A percentile compares a stretch with the other conserved stretches of the same genome.
phyloP scores from a whole-genome alignment of 2,329 filamentous ascomycete species.

The Diaporthe caulivora region DNA sequence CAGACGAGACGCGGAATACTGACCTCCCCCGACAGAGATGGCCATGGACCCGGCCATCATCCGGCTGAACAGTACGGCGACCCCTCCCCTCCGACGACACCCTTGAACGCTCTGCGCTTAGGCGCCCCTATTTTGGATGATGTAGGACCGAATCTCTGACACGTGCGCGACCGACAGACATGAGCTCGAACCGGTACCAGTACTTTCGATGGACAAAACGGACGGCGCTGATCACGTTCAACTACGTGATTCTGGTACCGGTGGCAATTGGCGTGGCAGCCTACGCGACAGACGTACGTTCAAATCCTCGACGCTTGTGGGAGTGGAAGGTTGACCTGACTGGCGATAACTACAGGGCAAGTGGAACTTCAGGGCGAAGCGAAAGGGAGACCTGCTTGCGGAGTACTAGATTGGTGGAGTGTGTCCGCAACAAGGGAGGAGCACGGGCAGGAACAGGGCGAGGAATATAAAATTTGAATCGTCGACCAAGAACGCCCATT shows the following conservation, averaged over 20 bases:
- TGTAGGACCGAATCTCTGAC: neutral
- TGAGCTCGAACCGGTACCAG: constrained; percentile 87
- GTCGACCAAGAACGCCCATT: neutral
- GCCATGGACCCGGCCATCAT: constrained; percentile 61
- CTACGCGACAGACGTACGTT: constrained; percentile 87
- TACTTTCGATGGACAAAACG: constrained; percentile 95
- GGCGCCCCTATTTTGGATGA: neutral
- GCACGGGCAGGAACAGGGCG: neutral
- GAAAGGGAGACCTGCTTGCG: constrained; percentile 83
- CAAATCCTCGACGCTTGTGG: neutral
- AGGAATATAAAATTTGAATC: neutral
- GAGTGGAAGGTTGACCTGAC: constrained; percentile 12
- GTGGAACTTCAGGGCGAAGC: constrained; percentile 87
- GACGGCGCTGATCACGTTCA: constrained; percentile 83
- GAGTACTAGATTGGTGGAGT: constrained; percentile 73
- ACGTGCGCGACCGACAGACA: constrained; percentile 67
- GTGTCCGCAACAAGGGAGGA: constrained; percentile 18
- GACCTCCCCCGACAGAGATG: constrained; percentile 54
- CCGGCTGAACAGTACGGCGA: constrained; percentile 59
- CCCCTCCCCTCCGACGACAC: neutral
- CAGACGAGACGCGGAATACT: constrained; percentile 42
- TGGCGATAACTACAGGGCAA: constrained; percentile 74
- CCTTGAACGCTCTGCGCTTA: neutral
- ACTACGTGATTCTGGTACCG: constrained; percentile 82
- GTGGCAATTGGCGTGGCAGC: constrained; percentile 76